Percentiles rank a stretch among this genome's conserved stretches.
These are phyloP conservation scores for Fusarium sp. DNA, from an alignment of 2,329 filamentous ascomycete genomes.

Conservation along the genomic window DNA sequence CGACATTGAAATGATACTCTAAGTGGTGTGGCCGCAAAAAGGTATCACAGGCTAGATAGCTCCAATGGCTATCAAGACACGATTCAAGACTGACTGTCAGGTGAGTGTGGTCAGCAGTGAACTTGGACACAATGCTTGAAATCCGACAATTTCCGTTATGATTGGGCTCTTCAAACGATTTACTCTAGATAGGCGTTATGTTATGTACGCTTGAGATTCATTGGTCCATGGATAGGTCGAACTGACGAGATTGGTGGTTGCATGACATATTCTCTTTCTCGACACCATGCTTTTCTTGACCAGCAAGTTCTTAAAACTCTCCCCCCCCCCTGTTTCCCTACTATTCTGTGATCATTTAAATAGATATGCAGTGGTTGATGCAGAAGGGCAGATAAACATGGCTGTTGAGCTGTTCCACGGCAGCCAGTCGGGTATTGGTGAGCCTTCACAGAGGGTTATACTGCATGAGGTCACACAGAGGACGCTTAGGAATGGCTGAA, in stretches of 20 bases:
- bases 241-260: background rate
- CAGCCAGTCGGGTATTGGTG: background rate
- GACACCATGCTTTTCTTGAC: background rate
- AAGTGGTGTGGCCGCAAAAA: no score
- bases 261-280: background rate
- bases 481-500: background rate
- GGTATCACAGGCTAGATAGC: no score
- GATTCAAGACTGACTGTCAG: background rate
- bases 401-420: background rate
- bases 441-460: background rate
- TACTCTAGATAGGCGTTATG: no score
- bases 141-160: background rate
- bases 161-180: background rate
- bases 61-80: background rate
- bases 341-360: background rate
- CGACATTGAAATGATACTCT: background rate
- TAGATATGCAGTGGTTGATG: background rate
- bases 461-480: background rate
- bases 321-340: no score
- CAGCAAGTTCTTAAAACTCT: no score
- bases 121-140: background rate
- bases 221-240: background rate
- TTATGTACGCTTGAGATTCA: no score
- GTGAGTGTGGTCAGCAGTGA: background rate
- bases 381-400: background rate